Evolutionary conservation across 2,329 filamentous ascomycete genomes (phyloP), one percentile per base, ranked within the genome.

Genomic region (Davidsoniella eucalypti): DNA sequence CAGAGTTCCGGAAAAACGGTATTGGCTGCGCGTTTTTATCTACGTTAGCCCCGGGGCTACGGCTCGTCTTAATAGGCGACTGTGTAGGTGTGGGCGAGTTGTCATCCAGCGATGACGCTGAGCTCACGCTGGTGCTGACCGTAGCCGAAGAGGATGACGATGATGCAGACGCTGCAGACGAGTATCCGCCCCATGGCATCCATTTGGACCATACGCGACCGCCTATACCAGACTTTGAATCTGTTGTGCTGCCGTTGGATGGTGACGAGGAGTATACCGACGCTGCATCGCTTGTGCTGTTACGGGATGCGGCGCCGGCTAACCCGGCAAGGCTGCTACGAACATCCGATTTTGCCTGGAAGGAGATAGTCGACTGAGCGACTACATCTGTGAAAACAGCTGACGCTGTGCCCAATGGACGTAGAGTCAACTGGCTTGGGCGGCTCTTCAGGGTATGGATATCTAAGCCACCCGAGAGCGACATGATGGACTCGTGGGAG

Each of bases 401-500:
- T 29, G 75, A 75, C 38, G 69, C 68, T 36, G 74, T 69, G 52
- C 72, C 76, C 21, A 75, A 65, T 29, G 69, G 68, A 47, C 72
- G 61, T 54, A 77, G 59, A 18, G 80, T 76, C 52, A 92, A 73
- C 58, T 93, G 85, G 33, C 83, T 85, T 0, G 86, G 85, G 3
- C 84, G 76, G 1, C 74, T 72, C 58, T 82, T 80, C 4, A 93
- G 70, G 0, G 84, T 87, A 61, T 94, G 87, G 46, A 94, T 93
- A 60, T 95, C 90, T 62, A 94, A 81, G 2, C 87, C 87, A 3
- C 87, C 87, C 0, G 81, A 78, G 1, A 94, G 74, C 0, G 88
- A 95, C 57, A 95, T 75, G 54, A 95, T 80, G 16, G 86, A 94
- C 61, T 95, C 88, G 57, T 94, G 87, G 1, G 88, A 94, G 2